phyloP scores from a whole-genome alignment of 2,329 filamentous ascomycete genomes.

The Penicillium sp. region DNA sequence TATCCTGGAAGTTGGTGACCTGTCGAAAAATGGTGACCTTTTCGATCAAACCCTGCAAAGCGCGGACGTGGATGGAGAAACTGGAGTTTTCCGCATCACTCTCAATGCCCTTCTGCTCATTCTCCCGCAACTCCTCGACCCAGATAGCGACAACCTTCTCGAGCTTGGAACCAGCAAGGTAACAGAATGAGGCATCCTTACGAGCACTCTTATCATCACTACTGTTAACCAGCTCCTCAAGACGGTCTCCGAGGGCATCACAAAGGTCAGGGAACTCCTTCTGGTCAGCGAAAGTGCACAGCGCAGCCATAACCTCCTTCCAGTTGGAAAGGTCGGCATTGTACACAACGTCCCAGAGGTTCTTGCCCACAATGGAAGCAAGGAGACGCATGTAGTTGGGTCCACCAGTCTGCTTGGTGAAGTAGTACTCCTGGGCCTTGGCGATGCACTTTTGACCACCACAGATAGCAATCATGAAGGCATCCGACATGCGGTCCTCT shows the following conservation, averaged over 20 bases:
- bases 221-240: conserved; percentile 65
- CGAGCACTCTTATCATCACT: conserved; percentile 60
- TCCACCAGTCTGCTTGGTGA: conserved; percentile 75
- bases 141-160: conserved; percentile 97
- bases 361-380: conserved; percentile 90
- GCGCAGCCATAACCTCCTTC: conserved; percentile 94
- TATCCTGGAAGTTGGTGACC: conserved; percentile 86
- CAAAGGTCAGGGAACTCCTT: conserved; percentile 92
- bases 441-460: conserved; percentile 91
- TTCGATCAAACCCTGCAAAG: conserved; percentile 91
- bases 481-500: conserved; percentile 89
- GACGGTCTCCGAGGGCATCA: conserved; percentile 87
- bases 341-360: conserved; percentile 96
- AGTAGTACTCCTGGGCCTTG: conserved; percentile 88
- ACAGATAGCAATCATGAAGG: conserved; percentile 97
- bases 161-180: conserved; percentile 89
- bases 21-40: conserved; percentile 97
- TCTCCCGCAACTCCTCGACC: conserved; percentile 84
- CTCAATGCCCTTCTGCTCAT: conserved; percentile 72
- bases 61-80: conserved; percentile 88
- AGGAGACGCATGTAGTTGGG: conserved; percentile 92
- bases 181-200: conserved; percentile 96
- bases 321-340: conserved; percentile 91
- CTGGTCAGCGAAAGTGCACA: conserved; percentile 93
- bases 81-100: conserved; percentile 70